phyloP scores from a whole-genome alignment of 306 rosid species.

The Dicorynia guianensis region DNA sequence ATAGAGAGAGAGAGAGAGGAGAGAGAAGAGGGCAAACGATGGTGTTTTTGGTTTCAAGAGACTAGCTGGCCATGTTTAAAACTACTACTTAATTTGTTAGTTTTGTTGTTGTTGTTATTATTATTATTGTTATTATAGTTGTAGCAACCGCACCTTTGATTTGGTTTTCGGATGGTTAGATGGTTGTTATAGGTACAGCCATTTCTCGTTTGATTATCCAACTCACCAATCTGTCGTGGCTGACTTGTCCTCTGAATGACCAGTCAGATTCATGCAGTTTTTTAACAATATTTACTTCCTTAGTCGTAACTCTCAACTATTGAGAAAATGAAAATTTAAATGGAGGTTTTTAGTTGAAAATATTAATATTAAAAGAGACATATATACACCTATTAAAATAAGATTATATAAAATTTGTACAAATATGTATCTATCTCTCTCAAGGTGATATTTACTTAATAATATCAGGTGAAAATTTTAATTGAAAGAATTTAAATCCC shows the following conservation, averaged over 20 bases:
- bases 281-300: slow-evolving; percentile 27
- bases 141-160: slow-evolving; percentile 29
- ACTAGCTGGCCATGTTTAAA: slow-evolving; percentile 50
- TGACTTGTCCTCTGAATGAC: not conserved
- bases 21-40: not conserved
- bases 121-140: slow-evolving; percentile 17
- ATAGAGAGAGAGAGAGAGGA: slow-evolving; percentile 10
- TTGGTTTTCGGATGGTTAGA: slow-evolving; percentile 51
- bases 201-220: slow-evolving; percentile 45
- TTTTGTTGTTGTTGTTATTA: not conserved
- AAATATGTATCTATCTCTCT: no score
- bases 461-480: no score
- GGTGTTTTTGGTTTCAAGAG: not conserved
- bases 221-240: slow-evolving; percentile 7
- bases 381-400: no score
- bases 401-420: no score
- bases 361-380: no score
- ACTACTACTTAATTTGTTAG: not conserved
- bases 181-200: slow-evolving; percentile 49
- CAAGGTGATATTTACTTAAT: no score
- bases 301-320: not conserved
- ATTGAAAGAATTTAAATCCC: no score
- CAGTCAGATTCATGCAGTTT: not conserved
- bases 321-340: no score
- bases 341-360: no score